Percentiles rank a stretch among this genome's conserved stretches.
These are phyloP conservation scores for Botrytis galanthina DNA, from an alignment of 2,329 filamentous ascomycete genomes.

Conservation along the genomic window DNA sequence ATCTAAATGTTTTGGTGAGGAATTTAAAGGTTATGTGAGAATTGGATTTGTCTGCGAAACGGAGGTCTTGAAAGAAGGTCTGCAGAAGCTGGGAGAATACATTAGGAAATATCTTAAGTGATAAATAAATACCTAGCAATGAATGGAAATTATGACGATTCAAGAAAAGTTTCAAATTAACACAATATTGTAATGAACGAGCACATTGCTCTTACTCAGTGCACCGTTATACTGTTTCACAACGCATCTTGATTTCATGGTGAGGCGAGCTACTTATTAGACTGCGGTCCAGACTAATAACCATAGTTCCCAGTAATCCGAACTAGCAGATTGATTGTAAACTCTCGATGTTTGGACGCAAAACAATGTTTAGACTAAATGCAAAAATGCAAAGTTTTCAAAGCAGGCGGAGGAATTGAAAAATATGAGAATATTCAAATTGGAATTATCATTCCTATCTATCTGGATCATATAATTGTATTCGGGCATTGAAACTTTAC, in stretches of 20 bases:
- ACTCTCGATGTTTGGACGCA: neutral
- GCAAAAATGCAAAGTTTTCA: neutral
- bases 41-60: constrained; percentile 75
- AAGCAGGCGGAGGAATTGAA: neutral
- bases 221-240: neutral
- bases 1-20: constrained; percentile 68
- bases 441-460: neutral
- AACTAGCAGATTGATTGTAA: neutral
- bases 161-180: neutral
- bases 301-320: neutral
- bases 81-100: constrained; percentile 46
- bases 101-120: constrained; percentile 28
- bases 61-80: constrained; percentile 62
- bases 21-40: constrained; percentile 73
- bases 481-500: neutral
- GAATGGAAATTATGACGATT: neutral
- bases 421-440: neutral
- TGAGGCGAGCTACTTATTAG: neutral
- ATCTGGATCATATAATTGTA: neutral
- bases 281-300: neutral
- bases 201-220: neutral
- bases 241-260: neutral
- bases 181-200: neutral
- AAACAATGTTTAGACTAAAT: neutral
- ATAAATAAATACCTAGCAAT: neutral